Evolutionary conservation across 2,329 filamentous ascomycete genomes (phyloP).

Genomic region (Aquanectria penicillioides): DNA sequence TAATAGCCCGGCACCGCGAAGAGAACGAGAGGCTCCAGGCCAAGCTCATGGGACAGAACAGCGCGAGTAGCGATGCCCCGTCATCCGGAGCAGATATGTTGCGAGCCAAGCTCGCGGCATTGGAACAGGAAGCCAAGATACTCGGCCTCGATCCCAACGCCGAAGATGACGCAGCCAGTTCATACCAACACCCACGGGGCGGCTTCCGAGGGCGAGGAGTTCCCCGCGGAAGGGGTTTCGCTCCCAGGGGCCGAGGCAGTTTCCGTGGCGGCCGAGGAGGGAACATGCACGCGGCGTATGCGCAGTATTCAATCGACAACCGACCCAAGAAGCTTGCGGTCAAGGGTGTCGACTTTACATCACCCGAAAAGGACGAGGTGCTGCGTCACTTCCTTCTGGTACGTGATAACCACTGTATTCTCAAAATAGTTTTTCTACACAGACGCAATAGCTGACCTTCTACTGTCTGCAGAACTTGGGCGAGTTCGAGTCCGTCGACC

Average conservation of each 20-base stretch:
- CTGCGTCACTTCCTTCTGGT: conserved; percentile 78
- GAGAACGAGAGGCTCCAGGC: conserved; percentile 73
- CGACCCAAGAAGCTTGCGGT: conserved; percentile 75
- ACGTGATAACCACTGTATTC: conserved; percentile 43
- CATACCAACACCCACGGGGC: conserved; percentile 38
- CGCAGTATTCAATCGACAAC: conserved; percentile 78
- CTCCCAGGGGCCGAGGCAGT: conserved; percentile 51
- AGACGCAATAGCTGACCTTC: conserved; percentile 1
- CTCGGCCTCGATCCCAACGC: conserved; percentile 73
- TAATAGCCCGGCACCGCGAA: conserved; percentile 70
- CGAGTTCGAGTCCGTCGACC: conserved; percentile 68
- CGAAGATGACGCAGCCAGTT: conserved; percentile 51
- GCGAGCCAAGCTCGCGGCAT: conserved; percentile 75
- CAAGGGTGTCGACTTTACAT: conserved; percentile 70
- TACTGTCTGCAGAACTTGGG: conserved; percentile 62
- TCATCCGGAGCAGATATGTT: conserved; percentile 69
- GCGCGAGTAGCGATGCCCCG: conserved; percentile 39
- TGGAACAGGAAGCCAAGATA: conserved; percentile 77
- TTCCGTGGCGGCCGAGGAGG: conserved; percentile 54
- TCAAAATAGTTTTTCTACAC: background rate
- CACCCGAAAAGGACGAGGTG: conserved; percentile 71
- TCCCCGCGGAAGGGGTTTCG: conserved; percentile 35
- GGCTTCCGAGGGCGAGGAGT: conserved; percentile 46
- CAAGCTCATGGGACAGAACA: conserved; percentile 53
- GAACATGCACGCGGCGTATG: conserved; percentile 65